Conservation (phyloP, 179 eudicot species). For the Gypsophila paniculata region DNA sequence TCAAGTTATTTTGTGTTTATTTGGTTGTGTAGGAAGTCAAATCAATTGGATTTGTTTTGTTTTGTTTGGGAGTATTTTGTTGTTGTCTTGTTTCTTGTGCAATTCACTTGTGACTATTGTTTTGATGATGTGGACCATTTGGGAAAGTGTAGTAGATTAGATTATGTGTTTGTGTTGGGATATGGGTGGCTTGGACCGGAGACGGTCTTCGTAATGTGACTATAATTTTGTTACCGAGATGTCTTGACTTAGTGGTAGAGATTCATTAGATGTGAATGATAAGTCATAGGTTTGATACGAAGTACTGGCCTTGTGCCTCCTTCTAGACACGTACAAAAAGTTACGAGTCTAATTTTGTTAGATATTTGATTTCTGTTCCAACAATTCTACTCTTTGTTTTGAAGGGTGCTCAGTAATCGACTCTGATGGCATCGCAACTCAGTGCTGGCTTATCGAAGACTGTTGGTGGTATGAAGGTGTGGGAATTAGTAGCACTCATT, state of each 20-base stretch:
- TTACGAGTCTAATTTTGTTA: not conserved
- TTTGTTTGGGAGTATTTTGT: not conserved
- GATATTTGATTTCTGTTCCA: not conserved
- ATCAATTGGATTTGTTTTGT: slow-evolving; percentile 11
- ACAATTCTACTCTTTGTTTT: slow-evolving; percentile 11
- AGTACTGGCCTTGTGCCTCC: not conserved
- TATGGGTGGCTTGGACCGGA: not conserved
- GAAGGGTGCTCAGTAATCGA: slow-evolving; percentile 19
- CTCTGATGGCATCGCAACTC: slow-evolving; percentile 55
- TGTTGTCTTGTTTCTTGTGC: slow-evolving; percentile 19
- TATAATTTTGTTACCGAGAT: no score
- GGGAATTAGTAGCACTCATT: slow-evolving; percentile 58
- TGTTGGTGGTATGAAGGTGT: slow-evolving; percentile 63
- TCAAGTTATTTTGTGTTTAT: slow-evolving; percentile 14
- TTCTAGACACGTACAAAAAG: no score
- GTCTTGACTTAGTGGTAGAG: not conserved
- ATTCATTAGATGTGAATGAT: no score
- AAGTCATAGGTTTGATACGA: not conserved
- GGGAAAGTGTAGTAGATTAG: not conserved
- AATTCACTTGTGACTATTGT: slow-evolving; percentile 3
- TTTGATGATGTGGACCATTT: slow-evolving; percentile 10
- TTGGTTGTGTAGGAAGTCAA: slow-evolving; percentile 17
- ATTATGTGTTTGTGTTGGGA: not conserved
- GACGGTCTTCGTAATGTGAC: not conserved
- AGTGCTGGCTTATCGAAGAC: slow-evolving; percentile 50